phyloP scores from a whole-genome alignment of 345 rosid species.

The Melaleuca alternifolia region DNA sequence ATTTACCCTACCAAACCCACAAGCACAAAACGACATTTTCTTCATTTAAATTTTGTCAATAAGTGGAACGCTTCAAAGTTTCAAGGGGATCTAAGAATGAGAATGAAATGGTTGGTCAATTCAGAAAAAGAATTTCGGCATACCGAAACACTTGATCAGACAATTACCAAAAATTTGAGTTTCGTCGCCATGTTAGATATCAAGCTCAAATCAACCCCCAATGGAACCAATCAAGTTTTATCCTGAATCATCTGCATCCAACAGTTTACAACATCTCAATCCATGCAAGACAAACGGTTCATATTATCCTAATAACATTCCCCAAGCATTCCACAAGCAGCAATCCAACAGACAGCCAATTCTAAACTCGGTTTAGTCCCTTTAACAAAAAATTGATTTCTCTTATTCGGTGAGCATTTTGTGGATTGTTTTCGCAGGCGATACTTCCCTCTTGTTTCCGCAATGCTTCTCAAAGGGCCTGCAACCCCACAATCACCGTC shows the following conservation, averaged over 20 bases:
- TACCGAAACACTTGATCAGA: background rate
- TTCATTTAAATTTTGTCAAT: background rate
- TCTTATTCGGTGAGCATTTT: too few species aligned
- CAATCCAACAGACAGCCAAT: background rate
- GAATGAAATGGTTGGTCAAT: background rate
- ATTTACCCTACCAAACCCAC: background rate
- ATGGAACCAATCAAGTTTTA: background rate
- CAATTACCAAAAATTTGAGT: background rate
- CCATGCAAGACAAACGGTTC: background rate
- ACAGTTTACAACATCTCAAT: background rate
- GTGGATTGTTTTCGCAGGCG: too few species aligned
- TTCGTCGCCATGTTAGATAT: background rate
- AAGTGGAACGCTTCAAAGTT: background rate
- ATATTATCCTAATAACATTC: background rate
- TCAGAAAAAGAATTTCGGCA: background rate
- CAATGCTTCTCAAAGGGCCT: too few species aligned
- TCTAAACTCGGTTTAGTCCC: background rate
- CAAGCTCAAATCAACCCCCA: background rate
- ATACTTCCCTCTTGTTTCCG: too few species aligned
- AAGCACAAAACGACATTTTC: background rate
- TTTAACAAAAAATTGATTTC: background rate
- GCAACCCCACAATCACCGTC: too few species aligned
- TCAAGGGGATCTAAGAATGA: background rate
- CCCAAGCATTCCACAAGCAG: background rate
- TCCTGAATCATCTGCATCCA: background rate